Evolutionary conservation across 305 asterid species (phyloP).

Genomic region (Euphrasia arctica): DNA sequence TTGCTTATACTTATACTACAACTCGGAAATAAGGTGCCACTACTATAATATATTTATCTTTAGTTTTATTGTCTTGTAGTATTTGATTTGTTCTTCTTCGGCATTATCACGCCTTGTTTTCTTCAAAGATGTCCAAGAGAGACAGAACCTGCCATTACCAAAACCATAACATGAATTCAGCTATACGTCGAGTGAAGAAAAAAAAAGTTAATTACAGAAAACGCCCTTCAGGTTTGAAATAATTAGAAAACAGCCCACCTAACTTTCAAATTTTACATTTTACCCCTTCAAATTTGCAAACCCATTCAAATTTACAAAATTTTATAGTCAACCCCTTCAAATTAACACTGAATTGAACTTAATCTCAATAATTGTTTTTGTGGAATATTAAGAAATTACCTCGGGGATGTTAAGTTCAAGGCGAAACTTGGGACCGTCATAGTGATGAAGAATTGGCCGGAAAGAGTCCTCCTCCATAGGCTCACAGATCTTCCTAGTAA

Average conservation of each 20-base stretch:
- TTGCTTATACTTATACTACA: background rate
- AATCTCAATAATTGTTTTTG: background rate
- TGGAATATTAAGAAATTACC: slow-evolving; percentile 35
- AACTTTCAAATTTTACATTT: background rate
- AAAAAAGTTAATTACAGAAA: background rate
- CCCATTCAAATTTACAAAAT: too few species aligned
- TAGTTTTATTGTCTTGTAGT: slow-evolving; percentile 2
- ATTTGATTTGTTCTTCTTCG: background rate
- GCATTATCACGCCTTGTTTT: background rate
- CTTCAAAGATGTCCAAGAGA: slow-evolving; percentile 7
- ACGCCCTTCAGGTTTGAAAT: too few species aligned
- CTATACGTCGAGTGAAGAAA: background rate
- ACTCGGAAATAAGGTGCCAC: background rate
- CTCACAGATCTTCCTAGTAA: slow-evolving; percentile 83
- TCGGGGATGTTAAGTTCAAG: slow-evolving; percentile 92
- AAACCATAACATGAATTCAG: slow-evolving; percentile 6
- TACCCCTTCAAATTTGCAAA: too few species aligned
- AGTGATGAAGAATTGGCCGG: slow-evolving; percentile 97
- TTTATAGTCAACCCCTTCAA: too few species aligned
- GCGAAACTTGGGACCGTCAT: slow-evolving; percentile 99
- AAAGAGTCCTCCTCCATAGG: slow-evolving; percentile 97
- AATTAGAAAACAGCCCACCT: background rate
- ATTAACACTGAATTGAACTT: background rate
- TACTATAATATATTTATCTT: background rate
- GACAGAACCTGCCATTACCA: slow-evolving; percentile 22